Base-by-base conservation (phyloP, 164 flowering plant genomes). In the Paratinospora sagittata region DNA sequence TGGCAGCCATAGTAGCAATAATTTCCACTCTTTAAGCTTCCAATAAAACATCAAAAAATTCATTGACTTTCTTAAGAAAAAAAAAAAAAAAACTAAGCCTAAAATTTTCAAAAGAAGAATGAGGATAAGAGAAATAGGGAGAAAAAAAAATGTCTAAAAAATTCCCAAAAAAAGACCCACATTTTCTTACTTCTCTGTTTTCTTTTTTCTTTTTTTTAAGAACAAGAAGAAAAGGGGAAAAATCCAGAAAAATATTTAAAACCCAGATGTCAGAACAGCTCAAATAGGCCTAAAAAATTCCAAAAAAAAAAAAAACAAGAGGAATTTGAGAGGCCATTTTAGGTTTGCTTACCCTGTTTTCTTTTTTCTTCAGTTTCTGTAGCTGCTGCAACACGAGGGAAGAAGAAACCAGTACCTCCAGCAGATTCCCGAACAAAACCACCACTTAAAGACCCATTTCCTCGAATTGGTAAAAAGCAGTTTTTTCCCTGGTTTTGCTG, bases 381-480 rank as follows among this genome's bases (percentile, higher is more conserved):
- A n/a, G 58, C 7, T 27, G 47, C 36, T 3, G 43, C 39, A 71
- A 71, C 68, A 39, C 82, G 76, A 0, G 87, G 87, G 30, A 82
- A 75, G 67, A 84, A 84, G 27, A 84, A 85, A 6, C 87, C 85
- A 0, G 87, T 84, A 2, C 87, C 87, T 55, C 75, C 77, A 30
- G n/a, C n/a, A n/a, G 74, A 75, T 17, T 71, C 75, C 23, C 70
- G 67, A 58, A 27, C 65, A 58, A 66, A 73, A 72, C 78, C 79
- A 52, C 75, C 68, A n/a, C n/a, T n/a, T n/a, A n/a, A n/a, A n/a
- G n/a, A n/a, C n/a, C n/a, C n/a, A 7, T 7, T 30, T 19, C 67
- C 75, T 57, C 66, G 75, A 70, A 62, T 57, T 1, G 80, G 78
- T 55, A 57, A 69, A 72, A 67, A 52, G 45, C 76, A 68, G 80